phyloP scores from a whole-genome alignment of 2,329 filamentous ascomycete genomes.

The Trichoderma aggressivum region DNA sequence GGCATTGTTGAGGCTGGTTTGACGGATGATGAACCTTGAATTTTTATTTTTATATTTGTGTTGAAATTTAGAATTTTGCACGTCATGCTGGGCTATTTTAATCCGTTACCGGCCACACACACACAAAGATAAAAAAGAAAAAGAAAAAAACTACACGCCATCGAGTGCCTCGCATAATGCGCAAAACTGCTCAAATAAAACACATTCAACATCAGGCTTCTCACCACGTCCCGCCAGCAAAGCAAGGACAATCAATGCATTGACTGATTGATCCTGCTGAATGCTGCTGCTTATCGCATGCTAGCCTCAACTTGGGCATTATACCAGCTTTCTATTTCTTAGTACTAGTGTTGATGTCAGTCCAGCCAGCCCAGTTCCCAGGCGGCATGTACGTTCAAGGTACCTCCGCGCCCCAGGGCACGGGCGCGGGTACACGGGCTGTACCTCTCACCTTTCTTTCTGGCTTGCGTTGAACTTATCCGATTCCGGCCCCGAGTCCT shows the following conservation, averaged over 20 bases:
- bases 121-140: neutral
- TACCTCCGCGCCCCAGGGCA: neutral
- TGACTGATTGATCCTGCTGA: neutral
- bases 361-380: neutral
- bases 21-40: neutral
- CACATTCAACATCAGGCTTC: neutral
- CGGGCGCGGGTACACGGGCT: neutral
- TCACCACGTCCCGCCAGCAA: neutral
- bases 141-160: neutral
- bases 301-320: neutral
- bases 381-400: neutral
- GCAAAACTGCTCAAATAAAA: neutral
- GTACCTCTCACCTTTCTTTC: neutral
- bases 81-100: neutral
- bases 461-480: neutral
- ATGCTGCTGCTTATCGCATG: neutral
- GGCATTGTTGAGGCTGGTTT: neutral
- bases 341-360: neutral
- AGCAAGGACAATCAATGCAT: neutral
- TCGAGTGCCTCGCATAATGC: neutral
- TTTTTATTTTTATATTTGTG: neutral
- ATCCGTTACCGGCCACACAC: neutral
- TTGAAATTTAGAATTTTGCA: neutral
- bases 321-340: neutral
- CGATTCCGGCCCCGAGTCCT: slow-evolving; percentile 4